Evolutionary conservation across 2,329 filamentous ascomycete genomes (phyloP), one percentile per base, ranked within the genome.

Genomic region (Ceratocystis smalleyi): DNA sequence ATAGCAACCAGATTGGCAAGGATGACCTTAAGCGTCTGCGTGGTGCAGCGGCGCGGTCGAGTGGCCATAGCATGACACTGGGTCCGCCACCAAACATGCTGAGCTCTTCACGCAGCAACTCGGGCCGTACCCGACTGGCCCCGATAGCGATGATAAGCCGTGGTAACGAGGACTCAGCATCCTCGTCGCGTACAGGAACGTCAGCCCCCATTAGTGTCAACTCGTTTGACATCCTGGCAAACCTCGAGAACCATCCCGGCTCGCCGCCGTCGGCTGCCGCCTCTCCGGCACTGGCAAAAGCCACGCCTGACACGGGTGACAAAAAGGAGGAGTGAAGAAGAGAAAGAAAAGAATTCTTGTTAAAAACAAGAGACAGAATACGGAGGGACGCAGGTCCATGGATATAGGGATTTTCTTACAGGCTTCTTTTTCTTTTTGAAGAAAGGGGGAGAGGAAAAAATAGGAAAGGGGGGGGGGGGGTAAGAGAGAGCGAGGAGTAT

Each of bases 1-100:
- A 85, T 62, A 89, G 88, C 70, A 96, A 94, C 78, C 88, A 88
- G 70, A 87, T 99, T 69, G 89, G 85, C 67, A 91, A 90, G 78
- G 91, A 96, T 70, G 94, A 99, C 73, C 82, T 99, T 66, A 86
- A 89, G 68, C 89, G 90, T 70, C 82, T 99, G 70, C 89, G 87
- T 76, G 78, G 78, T 40, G 81, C 22, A 8, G 22, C 45, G 22
- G 27, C 80, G 77, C 78, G 83, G 70, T 73, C 81, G 67, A 72
- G 85, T 73, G 80, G 83, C 80, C 75, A 85, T 75, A 80, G 83
- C 75, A 74, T 84, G 71, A 77, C 82, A 70, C 76, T 97, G 68
- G 91, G 90, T 35, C 92, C 94, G 12, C 87, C 87, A 62, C 87
- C 87, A 62, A 91, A 89, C 67, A 88, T 95, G 81, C 88, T 96